Conservation (phyloP, 225 moss, liverwort and hornwort species). For the Asterella californica region DNA sequence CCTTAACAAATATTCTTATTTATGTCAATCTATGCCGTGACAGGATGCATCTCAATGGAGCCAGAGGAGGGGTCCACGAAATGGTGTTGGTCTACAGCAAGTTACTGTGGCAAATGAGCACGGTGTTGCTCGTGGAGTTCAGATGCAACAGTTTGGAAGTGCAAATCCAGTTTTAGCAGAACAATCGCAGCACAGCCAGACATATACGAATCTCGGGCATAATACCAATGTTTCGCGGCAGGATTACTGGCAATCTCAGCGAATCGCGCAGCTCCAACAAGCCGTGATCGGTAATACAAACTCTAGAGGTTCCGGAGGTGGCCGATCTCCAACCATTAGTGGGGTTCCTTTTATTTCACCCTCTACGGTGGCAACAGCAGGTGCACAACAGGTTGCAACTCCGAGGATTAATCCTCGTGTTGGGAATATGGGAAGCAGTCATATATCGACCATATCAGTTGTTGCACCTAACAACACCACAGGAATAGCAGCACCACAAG, state of each 20-base stretch:
- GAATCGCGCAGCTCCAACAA: slow-evolving; percentile 15
- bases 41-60: slow-evolving; percentile 28
- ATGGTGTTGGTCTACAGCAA: slow-evolving; percentile 14
- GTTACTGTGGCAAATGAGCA: slow-evolving; percentile 10
- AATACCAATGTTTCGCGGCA: slow-evolving; percentile 1
- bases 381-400: slow-evolving; percentile 10
- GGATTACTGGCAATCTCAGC: slow-evolving; percentile 21
- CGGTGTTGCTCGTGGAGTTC: slow-evolving; percentile 7
- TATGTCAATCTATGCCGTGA: not conserved
- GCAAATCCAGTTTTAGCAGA: not conserved
- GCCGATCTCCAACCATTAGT: slow-evolving; percentile 9
- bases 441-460: not conserved
- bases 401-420: slow-evolving; percentile 19
- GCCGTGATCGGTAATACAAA: not conserved
- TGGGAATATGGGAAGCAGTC: slow-evolving; percentile 3
- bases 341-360: not conserved
- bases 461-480: slow-evolving; percentile 8
- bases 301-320: slow-evolving; percentile 16
- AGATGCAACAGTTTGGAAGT: slow-evolving; percentile 15
- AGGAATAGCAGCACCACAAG: slow-evolving; percentile 12
- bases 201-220: slow-evolving; percentile 16
- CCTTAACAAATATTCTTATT: not conserved
- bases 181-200: slow-evolving; percentile 22
- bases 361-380: slow-evolving; percentile 12
- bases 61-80: slow-evolving; percentile 24